phyloP scores from a whole-genome alignment of 2,329 filamentous ascomycete species.

The Penicillium sp. region DNA sequence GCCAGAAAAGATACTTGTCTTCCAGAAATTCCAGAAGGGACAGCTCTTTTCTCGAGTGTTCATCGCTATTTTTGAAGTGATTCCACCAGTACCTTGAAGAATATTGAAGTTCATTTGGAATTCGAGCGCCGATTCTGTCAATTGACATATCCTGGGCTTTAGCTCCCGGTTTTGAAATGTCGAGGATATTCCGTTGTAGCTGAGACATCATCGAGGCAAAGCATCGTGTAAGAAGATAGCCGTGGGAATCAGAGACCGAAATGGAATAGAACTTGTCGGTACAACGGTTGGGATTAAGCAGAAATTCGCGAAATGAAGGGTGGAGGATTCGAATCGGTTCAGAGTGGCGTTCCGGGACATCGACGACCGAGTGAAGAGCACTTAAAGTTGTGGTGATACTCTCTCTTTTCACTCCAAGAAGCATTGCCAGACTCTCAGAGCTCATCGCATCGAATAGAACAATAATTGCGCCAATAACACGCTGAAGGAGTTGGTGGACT shows the following conservation, averaged over 20 bases:
- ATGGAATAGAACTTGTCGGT: not conserved
- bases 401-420: not conserved
- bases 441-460: not conserved
- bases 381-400: not conserved
- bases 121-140: not conserved
- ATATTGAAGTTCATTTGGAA: not conserved
- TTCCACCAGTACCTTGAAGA: not conserved
- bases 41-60: not conserved
- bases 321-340: not conserved
- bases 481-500: not conserved
- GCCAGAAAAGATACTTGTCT: conserved; percentile 1
- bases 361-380: not conserved
- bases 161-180: not conserved
- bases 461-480: not conserved
- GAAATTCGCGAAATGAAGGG: conserved; percentile 1
- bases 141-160: not conserved
- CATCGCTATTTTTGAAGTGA: not conserved
- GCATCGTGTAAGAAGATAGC: not conserved
- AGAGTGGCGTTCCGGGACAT: not conserved
- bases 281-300: not conserved
- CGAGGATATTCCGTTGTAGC: not conserved
- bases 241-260: not conserved
- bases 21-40: not conserved
- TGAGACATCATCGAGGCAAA: not conserved
- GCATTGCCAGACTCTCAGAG: not conserved